Evolutionary conservation across 345 rosid genomes (phyloP).

Genomic region (Gossypium raimondii): DNA sequence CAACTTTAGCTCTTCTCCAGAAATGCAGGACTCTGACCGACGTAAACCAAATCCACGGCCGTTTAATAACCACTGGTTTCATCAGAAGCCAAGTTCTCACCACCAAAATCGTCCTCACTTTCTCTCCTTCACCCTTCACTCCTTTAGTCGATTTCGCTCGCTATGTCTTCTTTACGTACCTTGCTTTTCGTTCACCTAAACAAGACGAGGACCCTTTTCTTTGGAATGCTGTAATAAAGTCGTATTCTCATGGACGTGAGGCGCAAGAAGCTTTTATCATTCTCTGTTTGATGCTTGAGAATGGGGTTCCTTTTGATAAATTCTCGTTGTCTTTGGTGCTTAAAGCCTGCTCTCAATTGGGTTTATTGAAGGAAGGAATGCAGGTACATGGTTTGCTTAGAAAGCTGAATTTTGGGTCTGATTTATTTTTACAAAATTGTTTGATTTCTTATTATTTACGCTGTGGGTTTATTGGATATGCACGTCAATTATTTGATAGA

Average conservation of each 20-base stretch:
- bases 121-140: conserved; percentile 23
- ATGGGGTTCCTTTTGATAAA: conserved; percentile 29
- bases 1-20: conserved; percentile 30
- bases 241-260: conserved; percentile 37
- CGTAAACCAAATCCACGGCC: conserved; percentile 24
- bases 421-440: conserved; percentile 40
- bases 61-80: conserved; percentile 31
- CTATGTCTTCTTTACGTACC: conserved; percentile 22
- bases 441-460: conserved; percentile 30
- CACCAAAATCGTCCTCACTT: conserved; percentile 30
- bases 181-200: conserved; percentile 1
- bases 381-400: conserved; percentile 43
- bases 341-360: conserved; percentile 39
- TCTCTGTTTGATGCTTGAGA: conserved; percentile 35
- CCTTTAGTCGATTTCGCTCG: conserved; percentile 35
- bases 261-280: conserved; percentile 27
- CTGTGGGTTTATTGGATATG: conserved; percentile 32
- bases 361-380: conserved; percentile 22
- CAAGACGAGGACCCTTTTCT: conserved; percentile 30
- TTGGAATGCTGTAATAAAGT: conserved; percentile 34
- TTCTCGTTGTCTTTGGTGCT: conserved; percentile 33
- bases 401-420: conserved; percentile 32
- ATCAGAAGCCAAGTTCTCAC: conserved; percentile 28
- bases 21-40: conserved; percentile 35
- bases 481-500: conserved; percentile 38